These are phyloP conservation scores for Bryoerythrophyllum caledonicum DNA, from an alignment of 225 moss, liverwort and hornwort genomes.

Conservation along the genomic window DNA sequence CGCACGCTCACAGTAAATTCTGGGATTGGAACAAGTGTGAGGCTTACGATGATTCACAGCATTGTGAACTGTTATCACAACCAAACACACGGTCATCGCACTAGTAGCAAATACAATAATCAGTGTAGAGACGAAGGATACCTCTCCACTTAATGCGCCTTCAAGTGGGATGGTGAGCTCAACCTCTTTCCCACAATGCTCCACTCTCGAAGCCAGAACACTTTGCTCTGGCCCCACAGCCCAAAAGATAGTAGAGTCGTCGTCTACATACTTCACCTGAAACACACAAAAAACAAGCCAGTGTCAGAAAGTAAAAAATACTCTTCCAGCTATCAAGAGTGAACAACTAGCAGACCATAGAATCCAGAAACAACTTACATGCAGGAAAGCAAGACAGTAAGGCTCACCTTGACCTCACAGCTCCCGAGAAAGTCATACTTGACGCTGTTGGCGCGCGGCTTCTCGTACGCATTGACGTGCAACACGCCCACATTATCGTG, in stretches of 20 bases:
- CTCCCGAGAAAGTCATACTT: constrained; percentile 89
- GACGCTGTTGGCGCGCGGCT: constrained; percentile 68
- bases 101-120: neutral
- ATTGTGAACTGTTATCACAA: too few relatives aligned
- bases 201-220: constrained; percentile 70
- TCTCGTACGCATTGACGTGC: constrained; percentile 76
- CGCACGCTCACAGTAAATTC: too few relatives aligned
- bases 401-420: constrained; percentile 88
- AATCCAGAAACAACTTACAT: too few relatives aligned
- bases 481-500: constrained; percentile 81
- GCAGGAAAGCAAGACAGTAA: too few relatives aligned
- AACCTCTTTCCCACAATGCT: constrained; percentile 85
- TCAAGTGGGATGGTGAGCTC: constrained; percentile 85
- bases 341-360: too few relatives aligned
- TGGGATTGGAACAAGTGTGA: too few relatives aligned
- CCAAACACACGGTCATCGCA: too few relatives aligned
- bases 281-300: neutral
- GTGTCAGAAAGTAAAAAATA: too few relatives aligned
- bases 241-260: constrained; percentile 98
- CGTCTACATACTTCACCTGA: constrained; percentile 92
- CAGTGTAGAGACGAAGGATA: constrained; percentile 16
- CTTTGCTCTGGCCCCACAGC: constrained; percentile 64
- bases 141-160: constrained; percentile 76
- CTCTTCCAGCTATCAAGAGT: too few relatives aligned
- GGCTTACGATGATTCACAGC: too few relatives aligned